These are phyloP conservation scores for Xylariales sp. DNA, from an alignment of 2,329 filamentous ascomycete genomes.

Conservation along the genomic window DNA sequence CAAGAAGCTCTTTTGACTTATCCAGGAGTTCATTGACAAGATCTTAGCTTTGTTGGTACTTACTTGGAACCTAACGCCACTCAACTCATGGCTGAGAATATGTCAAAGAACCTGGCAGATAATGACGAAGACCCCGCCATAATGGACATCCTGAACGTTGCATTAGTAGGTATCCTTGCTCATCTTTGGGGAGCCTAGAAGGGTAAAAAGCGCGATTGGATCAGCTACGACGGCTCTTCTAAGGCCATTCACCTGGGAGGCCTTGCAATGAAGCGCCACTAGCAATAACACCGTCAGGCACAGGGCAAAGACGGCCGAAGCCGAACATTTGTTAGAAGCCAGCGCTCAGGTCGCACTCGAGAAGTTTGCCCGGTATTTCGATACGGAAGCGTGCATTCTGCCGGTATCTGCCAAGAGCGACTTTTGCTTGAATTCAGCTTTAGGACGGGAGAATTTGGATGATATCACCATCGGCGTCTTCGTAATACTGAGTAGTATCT, in stretches of 20 bases:
- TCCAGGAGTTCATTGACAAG: slow-evolving; percentile 3
- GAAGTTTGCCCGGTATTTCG: slow-evolving; percentile 71
- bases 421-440: slow-evolving; percentile 57
- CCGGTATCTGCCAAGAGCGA: slow-evolving; percentile 57
- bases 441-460: slow-evolving; percentile 63
- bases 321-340: slow-evolving; percentile 73
- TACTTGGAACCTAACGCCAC: slow-evolving; percentile 66
- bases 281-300: slow-evolving; percentile 59
- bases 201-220: slow-evolving; percentile 60
- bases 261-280: slow-evolving; percentile 69
- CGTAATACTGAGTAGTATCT: slow-evolving; percentile 67
- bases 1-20: slow-evolving; percentile 17
- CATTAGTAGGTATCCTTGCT: slow-evolving; percentile 63
- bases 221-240: slow-evolving; percentile 65
- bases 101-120: slow-evolving; percentile 69
- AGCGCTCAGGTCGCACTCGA: slow-evolving; percentile 70
- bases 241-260: slow-evolving; percentile 69
- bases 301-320: slow-evolving; percentile 57
- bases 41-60: slow-evolving; percentile 59
- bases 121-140: slow-evolving; percentile 60
- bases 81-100: slow-evolving; percentile 61
- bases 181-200: slow-evolving; percentile 60
- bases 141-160: slow-evolving; percentile 58
- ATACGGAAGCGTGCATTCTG: slow-evolving; percentile 63
- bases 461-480: slow-evolving; percentile 77